Conservation (phyloP, 2,329 filamentous ascomycete genomes). For the Talaromyces sp. region DNA sequence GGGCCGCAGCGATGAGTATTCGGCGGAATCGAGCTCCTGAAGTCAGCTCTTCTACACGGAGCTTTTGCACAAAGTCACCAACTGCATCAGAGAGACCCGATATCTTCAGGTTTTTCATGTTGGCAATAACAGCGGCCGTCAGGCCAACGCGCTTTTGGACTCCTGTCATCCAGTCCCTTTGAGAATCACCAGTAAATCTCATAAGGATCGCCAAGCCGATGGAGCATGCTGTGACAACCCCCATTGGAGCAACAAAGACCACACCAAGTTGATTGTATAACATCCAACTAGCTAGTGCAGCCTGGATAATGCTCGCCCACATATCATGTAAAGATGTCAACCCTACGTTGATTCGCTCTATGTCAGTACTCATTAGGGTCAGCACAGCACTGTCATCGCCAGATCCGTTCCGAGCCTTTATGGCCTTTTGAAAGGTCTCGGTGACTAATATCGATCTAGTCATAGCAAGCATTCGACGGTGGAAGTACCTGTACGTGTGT, state of each 20-base stretch:
- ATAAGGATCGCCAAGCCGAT: slow-evolving; percentile 19
- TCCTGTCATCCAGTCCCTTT: slow-evolving; percentile 7
- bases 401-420: slow-evolving; percentile 25
- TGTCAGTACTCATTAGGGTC: slow-evolving; percentile 44
- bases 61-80: slow-evolving; percentile 32
- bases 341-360: slow-evolving; percentile 41
- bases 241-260: slow-evolving; percentile 41
- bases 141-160: slow-evolving; percentile 10
- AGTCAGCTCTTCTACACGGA: slow-evolving; percentile 38
- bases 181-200: slow-evolving; percentile 21
- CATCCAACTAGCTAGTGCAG: slow-evolving; percentile 43
- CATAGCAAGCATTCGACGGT: slow-evolving; percentile 8
- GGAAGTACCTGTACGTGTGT: neutral
- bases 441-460: slow-evolving; percentile 5
- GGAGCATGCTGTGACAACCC: slow-evolving; percentile 17
- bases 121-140: slow-evolving; percentile 37
- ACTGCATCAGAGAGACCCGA: slow-evolving; percentile 43
- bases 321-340: slow-evolving; percentile 41
- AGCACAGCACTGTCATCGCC: slow-evolving; percentile 35
- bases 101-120: slow-evolving; percentile 51
- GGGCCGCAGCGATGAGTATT: slow-evolving; percentile 16
- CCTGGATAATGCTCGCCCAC: slow-evolving; percentile 42
- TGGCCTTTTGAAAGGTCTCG: slow-evolving; percentile 19
- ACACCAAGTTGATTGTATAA: slow-evolving; percentile 38
- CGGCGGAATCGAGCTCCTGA: slow-evolving; percentile 26